Percentiles rank a stretch among this genome's conserved stretches.
Conservation (phyloP, 768 basidiomycete genomes). For the Candolleomyces aberdarensis region DNA sequence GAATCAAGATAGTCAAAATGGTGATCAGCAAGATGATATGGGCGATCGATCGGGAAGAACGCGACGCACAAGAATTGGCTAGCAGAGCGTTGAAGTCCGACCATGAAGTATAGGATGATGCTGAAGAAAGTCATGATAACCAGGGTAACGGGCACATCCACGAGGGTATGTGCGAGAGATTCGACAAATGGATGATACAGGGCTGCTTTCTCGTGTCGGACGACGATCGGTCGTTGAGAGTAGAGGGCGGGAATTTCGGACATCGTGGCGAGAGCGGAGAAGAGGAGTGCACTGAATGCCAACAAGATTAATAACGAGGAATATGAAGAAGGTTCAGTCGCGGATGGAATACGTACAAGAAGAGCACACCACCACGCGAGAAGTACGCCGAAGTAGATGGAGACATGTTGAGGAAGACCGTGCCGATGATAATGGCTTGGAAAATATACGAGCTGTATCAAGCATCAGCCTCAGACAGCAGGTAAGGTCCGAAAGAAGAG, state of each 20-base stretch:
- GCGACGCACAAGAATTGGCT: slow-evolving; percentile 58
- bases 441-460: slow-evolving; percentile 47
- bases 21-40: neutral
- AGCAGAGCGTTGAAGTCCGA: slow-evolving; percentile 51
- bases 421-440: slow-evolving; percentile 53
- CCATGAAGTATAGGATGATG: slow-evolving; percentile 60
- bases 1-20: neutral
- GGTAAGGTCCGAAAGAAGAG: neutral
- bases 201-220: slow-evolving; percentile 54
- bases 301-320: neutral
- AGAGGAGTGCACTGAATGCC: slow-evolving; percentile 47
- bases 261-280: slow-evolving; percentile 57
- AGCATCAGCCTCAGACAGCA: neutral
- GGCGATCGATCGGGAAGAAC: neutral
- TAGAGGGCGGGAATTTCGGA: slow-evolving; percentile 63
- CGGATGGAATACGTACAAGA: slow-evolving; percentile 48
- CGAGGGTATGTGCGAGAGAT: slow-evolving; percentile 53
- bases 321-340: neutral
- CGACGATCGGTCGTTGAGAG: slow-evolving; percentile 57
- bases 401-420: slow-evolving; percentile 58
- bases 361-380: slow-evolving; percentile 75
- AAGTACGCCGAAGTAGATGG: slow-evolving; percentile 60
- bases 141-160: slow-evolving; percentile 57
- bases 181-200: slow-evolving; percentile 44
- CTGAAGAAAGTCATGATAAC: slow-evolving; percentile 40